phyloP scores from a whole-genome alignment of 495 filamentous ascomycete genomes.

The Lindgomyces ingoldianus region DNA sequence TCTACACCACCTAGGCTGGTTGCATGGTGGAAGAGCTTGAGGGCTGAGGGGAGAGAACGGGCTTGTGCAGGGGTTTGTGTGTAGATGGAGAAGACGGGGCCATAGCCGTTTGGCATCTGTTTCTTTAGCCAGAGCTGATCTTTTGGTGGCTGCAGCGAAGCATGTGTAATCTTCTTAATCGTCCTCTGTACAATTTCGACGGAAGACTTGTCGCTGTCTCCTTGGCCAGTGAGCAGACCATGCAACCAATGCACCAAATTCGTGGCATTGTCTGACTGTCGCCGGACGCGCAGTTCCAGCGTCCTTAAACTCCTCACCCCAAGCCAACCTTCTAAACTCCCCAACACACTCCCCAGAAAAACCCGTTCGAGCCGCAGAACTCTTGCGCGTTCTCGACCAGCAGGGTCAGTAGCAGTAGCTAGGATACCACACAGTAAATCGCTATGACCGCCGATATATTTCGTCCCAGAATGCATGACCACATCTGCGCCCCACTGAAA shows the following conservation, averaged over 20 bases:
- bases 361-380: slow-evolving; percentile 64
- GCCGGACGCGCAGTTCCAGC: slow-evolving; percentile 74
- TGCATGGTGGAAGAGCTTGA: slow-evolving; percentile 88
- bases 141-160: slow-evolving; percentile 63
- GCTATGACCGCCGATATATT: slow-evolving; percentile 93
- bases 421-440: slow-evolving; percentile 88
- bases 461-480: slow-evolving; percentile 88
- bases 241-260: slow-evolving; percentile 72
- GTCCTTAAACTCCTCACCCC: slow-evolving; percentile 84
- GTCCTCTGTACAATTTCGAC: slow-evolving; percentile 51
- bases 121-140: slow-evolving; percentile 66
- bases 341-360: slow-evolving; percentile 82
- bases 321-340: slow-evolving; percentile 88
- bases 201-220: slow-evolving; percentile 44
- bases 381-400: slow-evolving; percentile 46
- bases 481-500: slow-evolving; percentile 77
- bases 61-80: slow-evolving; percentile 64
- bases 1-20: slow-evolving; percentile 93
- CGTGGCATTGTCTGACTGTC: slow-evolving; percentile 69
- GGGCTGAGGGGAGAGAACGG: slow-evolving; percentile 68
- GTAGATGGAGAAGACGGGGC: slow-evolving; percentile 79
- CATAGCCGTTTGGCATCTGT: slow-evolving; percentile 93
- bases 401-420: slow-evolving; percentile 53
- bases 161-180: slow-evolving; percentile 68
- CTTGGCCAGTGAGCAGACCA: slow-evolving; percentile 46